Base-by-base conservation (phyloP, 306 rosid species). In the Sicyos baderoa region DNA sequence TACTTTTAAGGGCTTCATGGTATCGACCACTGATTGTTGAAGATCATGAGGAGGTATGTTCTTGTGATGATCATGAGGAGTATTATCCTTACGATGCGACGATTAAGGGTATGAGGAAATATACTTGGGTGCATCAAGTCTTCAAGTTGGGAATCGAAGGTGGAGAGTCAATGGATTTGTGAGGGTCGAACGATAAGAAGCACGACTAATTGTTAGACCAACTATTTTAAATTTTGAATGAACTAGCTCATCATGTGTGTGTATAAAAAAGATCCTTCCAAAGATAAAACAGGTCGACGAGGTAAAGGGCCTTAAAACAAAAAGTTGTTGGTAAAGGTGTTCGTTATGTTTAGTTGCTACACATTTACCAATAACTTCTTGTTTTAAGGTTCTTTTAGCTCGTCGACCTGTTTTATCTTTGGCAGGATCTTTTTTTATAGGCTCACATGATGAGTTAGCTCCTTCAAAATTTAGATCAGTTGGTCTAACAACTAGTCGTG, bases 111-210 rank as follows among this genome's bases (percentile, higher is more conserved):
- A 79, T 3, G 90, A 86, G 48, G 96, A 85, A 51, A 84, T 18
- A 68, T 90, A 83, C 72, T 82, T 79, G 75, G 80, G 83, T 23
- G 60, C 83, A 22, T 82, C 86, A 5, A 83, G 79, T 82, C 64
- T 93, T 22, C 90, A 94, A 4, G 82, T 93, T 3, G 97, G 97
- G 32, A 93, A 93, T 66, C 84, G 97, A 3, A 77, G 97, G 66
- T 93, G 96, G 97, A 96, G 99, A 53, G 89, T 84, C 37, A 90
- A 84, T 45, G 99, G 96, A 16, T 93, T 71, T 25, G 87, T 91
- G 5, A 86, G 94, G 54, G 85, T 75, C 18, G 91, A 91, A 7
- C 87, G 88, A 32, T 87, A 81, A 79, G 89, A 86, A 76, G 96
- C 94, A 19, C 83, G 96, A 64, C 87, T 89, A 0, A 84, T 81